phyloP scores from a whole-genome alignment of 2,329 filamentous ascomycete species.

The Ophiostoma sp. region DNA sequence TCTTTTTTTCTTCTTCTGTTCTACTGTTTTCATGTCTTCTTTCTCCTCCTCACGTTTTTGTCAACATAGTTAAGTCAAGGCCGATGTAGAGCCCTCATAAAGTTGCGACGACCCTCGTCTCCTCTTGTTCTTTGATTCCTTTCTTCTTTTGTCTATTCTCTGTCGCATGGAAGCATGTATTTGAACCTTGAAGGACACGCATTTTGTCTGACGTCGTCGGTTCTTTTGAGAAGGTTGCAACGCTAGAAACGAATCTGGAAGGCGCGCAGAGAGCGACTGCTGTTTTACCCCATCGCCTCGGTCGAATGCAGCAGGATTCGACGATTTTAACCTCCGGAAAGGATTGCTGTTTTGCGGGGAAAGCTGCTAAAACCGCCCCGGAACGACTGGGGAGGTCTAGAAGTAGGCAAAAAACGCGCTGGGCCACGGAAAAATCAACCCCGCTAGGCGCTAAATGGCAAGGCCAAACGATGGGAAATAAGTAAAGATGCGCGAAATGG shows the following conservation, averaged over 20 bases:
- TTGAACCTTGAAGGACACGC: neutral
- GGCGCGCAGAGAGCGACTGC: no score
- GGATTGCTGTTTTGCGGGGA: neutral
- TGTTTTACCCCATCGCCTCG: no score
- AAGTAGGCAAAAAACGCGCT: neutral
- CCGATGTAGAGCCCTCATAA: neutral
- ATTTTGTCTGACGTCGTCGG: neutral
- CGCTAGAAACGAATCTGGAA: constrained; percentile 13
- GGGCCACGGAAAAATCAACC: neutral
- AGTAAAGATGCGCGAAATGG: no score
- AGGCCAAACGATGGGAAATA: neutral
- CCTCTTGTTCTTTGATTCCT: neutral
- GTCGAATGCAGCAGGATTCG: no score
- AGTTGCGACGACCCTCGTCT: neutral
- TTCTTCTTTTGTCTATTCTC: neutral
- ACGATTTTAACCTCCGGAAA: neutral
- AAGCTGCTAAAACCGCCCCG: no score
- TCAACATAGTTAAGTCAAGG: neutral
- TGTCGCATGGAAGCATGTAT: neutral
- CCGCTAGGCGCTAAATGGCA: neutral
- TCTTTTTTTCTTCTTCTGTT: no score
- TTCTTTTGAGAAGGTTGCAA: neutral
- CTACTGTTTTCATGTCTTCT: no score
- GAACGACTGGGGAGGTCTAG: no score
- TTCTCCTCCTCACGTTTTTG: no score